These are phyloP conservation scores for Trametes sanguinea DNA, from an alignment of 768 basidiomycete genomes.

Conservation along the genomic window DNA sequence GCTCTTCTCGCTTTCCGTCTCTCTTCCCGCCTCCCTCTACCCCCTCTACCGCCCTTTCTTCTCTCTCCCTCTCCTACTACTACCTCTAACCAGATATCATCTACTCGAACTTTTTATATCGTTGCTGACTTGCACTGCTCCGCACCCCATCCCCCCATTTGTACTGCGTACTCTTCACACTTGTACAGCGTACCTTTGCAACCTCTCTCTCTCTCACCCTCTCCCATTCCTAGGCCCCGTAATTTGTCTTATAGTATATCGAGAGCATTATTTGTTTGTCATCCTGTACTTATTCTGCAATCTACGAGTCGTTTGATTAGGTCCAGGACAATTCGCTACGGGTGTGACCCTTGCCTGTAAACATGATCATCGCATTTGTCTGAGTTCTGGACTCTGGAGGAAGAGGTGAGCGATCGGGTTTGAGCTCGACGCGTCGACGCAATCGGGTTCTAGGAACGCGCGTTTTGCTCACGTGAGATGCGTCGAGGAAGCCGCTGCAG, in stretches of 20 bases:
- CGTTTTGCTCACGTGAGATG: slow-evolving; percentile 5
- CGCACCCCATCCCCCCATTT: slow-evolving; percentile 16
- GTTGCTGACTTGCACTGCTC: slow-evolving; percentile 23
- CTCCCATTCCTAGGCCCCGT: slow-evolving; percentile 33
- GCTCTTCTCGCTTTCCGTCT: slow-evolving; percentile 35
- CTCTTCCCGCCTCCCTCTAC: background rate
- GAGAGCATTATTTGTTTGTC: slow-evolving; percentile 68
- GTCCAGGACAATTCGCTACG: slow-evolving; percentile 10
- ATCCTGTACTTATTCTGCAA: slow-evolving; percentile 69
- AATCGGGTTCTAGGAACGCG: background rate
- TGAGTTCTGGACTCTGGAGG: no score
- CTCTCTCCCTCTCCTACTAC: background rate
- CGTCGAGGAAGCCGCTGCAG: background rate
- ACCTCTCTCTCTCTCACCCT: slow-evolving; percentile 3
- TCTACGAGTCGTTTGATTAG: slow-evolving; percentile 30
- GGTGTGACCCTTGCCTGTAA: no score
- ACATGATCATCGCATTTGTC: no score
- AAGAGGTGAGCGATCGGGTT: no score
- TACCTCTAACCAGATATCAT: slow-evolving; percentile 6
- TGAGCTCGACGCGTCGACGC: slow-evolving; percentile 1
- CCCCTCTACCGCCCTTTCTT: slow-evolving; percentile 1
- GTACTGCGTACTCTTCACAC: slow-evolving; percentile 32
- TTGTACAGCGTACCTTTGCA: slow-evolving; percentile 38
- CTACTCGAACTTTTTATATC: slow-evolving; percentile 25
- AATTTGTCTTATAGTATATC: slow-evolving; percentile 70